Evolutionary conservation across 352 stramenopile species (phyloP).

Genomic region (Globisporangium camurandrum): DNA sequence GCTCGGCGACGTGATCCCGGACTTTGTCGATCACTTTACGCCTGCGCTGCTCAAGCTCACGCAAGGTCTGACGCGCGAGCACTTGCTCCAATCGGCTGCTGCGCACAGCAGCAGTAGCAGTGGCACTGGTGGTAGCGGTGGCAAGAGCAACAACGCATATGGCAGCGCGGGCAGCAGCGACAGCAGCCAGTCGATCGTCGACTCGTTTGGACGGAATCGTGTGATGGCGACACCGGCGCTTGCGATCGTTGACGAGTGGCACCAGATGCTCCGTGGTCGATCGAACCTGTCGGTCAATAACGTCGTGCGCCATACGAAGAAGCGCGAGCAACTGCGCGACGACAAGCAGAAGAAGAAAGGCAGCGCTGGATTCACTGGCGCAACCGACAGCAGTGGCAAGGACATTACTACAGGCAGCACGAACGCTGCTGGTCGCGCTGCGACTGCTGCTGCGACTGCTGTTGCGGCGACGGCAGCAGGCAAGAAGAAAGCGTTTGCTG

Average conservation of each 20-base stretch:
- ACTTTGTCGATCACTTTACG: constrained; percentile 76
- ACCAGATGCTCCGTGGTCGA: constrained; percentile 56
- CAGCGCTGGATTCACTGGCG: background rate
- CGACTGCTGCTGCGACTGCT: background rate
- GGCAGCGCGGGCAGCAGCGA: constrained; percentile 23
- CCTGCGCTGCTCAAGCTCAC: constrained; percentile 73
- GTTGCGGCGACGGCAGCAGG: constrained; percentile 5
- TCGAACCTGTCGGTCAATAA: constrained; percentile 81
- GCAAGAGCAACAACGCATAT: background rate
- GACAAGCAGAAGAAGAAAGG: constrained; percentile 67
- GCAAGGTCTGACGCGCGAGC: constrained; percentile 77
- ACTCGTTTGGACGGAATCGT: constrained; percentile 72
- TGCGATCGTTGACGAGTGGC: constrained; percentile 79
- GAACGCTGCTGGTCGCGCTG: background rate
- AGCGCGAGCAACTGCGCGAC: constrained; percentile 35
- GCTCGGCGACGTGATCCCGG: constrained; percentile 45
- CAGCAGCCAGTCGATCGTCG: constrained; percentile 33
- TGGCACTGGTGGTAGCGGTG: constrained; percentile 5
- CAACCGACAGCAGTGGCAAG: constrained; percentile 8
- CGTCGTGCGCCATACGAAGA: constrained; percentile 57
- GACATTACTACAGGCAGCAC: constrained; percentile 10
- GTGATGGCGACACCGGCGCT: constrained; percentile 86
- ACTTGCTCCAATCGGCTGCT: constrained; percentile 56
- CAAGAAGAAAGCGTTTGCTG: constrained; percentile 33
- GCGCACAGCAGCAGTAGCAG: constrained; percentile 9